Conservation (phyloP, 2,329 filamentous ascomycete genomes). For the Aspergillus awamori region DNA sequence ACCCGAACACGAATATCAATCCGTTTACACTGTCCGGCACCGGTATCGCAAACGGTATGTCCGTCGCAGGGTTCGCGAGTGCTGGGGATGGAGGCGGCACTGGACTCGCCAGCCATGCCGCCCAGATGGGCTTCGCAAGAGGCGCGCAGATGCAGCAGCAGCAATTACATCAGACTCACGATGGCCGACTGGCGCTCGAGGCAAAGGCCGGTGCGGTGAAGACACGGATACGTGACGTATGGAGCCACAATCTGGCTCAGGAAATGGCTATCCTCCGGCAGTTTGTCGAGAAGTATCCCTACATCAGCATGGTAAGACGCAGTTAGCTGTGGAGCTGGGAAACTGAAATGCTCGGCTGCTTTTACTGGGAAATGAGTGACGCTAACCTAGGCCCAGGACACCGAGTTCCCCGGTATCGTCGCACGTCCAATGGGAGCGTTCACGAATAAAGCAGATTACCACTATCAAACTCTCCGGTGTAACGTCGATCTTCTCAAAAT, state of each 20-base stretch:
- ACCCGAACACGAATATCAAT: constrained; percentile 68
- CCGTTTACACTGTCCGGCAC: constrained; percentile 62
- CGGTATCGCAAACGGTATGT: constrained; percentile 57
- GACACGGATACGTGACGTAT: constrained; percentile 90
- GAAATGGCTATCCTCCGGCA: constrained; percentile 85
- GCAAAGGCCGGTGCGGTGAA: constrained; percentile 64
- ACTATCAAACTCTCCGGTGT: constrained; percentile 95
- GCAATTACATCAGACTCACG: constrained; percentile 52
- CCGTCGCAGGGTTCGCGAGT: constrained; percentile 59
- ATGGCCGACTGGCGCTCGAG: constrained; percentile 57
- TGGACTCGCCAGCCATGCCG: constrained; percentile 82
- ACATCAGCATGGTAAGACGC: constrained; percentile 87
- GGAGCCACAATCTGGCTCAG: constrained; percentile 86
- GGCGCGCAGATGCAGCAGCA: constrained; percentile 68
- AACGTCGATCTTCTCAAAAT: constrained; percentile 98
- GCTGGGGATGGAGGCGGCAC: constrained; percentile 63
- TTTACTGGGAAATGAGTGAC: not conserved
- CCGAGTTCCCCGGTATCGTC: constrained; percentile 97
- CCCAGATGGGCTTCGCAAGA: constrained; percentile 83
- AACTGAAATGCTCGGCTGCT: not conserved
- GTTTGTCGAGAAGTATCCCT: constrained; percentile 87
- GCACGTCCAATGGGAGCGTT: constrained; percentile 94
- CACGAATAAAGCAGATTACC: constrained; percentile 92
- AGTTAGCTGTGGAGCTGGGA: not conserved
- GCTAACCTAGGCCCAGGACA: constrained; percentile 66